Evolutionary conservation across 2,329 filamentous ascomycete genomes (phyloP).

Genomic region (Fusarium napiforme): DNA sequence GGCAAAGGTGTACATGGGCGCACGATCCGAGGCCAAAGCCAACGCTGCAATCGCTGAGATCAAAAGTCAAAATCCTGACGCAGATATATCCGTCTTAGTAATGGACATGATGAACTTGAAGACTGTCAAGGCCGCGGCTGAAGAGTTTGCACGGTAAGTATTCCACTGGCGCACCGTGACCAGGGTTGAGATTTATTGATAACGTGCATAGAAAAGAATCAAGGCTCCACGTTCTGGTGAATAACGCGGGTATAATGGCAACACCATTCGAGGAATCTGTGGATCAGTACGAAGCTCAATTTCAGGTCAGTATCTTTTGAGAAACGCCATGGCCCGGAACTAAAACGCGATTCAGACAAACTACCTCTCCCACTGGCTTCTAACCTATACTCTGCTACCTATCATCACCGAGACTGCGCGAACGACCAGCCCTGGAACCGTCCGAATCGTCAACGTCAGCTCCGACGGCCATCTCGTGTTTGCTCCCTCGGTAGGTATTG

Average conservation of each 20-base stretch:
- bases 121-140: background rate
- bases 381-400: slow-evolving; percentile 10
- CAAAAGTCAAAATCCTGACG: background rate
- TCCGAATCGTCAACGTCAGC: slow-evolving; percentile 27
- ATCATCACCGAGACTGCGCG: slow-evolving; percentile 10
- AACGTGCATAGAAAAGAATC: background rate
- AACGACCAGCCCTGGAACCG: background rate
- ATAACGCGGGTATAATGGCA: slow-evolving; percentile 27
- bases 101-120: slow-evolving; percentile 4
- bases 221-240: background rate
- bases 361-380: slow-evolving; percentile 24
- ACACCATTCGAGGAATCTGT: slow-evolving; percentile 11
- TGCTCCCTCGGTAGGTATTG: slow-evolving; percentile 9
- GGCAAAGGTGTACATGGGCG: slow-evolving; percentile 15
- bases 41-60: background rate
- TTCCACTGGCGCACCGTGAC: too few relatives aligned
- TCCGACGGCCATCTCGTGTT: slow-evolving; percentile 5
- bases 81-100: background rate
- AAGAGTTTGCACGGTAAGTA: background rate
- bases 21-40: slow-evolving; percentile 2
- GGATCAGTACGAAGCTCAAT: slow-evolving; percentile 22
- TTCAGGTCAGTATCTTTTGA: background rate
- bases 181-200: background rate
- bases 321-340: rapidly evolving
- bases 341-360: background rate